Conservation (phyloP, 1,139 yeast species). For the Scheffersomyces quercinus region DNA sequence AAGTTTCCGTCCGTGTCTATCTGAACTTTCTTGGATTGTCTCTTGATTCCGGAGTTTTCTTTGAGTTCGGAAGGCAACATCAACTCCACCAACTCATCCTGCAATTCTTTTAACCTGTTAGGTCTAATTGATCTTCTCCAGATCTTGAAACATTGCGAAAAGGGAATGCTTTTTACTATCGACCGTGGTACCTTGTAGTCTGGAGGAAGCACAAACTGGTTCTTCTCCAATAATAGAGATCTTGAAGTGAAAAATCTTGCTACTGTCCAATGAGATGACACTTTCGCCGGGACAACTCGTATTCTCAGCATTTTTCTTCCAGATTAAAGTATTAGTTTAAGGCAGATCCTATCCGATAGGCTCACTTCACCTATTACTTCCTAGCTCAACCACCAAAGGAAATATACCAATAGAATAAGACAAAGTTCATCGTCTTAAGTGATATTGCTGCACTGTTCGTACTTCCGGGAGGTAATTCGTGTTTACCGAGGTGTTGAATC, state of each 20-base stretch:
- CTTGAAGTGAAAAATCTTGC: background rate
- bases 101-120: constrained; percentile 29
- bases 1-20: constrained; percentile 30
- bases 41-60: constrained; percentile 24
- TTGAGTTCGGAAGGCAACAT: constrained; percentile 29
- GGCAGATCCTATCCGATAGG: no score
- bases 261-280: background rate
- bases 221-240: background rate
- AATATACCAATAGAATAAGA: no score
- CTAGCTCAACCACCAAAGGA: no score
- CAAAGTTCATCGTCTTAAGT: no score
- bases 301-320: no score
- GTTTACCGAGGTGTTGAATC: no score
- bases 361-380: no score
- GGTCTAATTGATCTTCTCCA: constrained; percentile 37
- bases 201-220: constrained; percentile 1
- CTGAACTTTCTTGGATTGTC: constrained; percentile 20
- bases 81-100: constrained; percentile 35
- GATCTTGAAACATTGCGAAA: constrained; percentile 15
- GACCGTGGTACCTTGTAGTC: constrained; percentile 1
- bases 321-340: no score
- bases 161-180: constrained; percentile 15
- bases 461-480: no score
- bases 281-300: no score
- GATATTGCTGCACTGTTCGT: no score